Evolutionary conservation across 257 asterid species (phyloP), one percentile per base, ranked within the genome.

Genomic region (Ligustrum vulgare): DNA sequence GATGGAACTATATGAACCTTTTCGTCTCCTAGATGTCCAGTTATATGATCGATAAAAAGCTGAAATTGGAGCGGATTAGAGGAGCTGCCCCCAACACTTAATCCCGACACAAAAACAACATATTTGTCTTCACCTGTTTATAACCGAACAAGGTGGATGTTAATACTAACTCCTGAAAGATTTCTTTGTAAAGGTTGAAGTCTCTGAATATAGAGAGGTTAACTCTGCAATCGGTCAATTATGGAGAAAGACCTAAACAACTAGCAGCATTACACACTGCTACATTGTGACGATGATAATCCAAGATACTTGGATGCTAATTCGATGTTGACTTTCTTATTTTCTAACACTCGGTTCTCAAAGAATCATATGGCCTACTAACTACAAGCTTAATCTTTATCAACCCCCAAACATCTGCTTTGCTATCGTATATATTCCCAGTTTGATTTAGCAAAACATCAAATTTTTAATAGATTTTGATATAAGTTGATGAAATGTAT

Each of bases 11-110:
- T 76, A 71, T 64, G 47, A 82, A 94, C 99, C 91, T 91, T 87
- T 79, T 85, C 93, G 72, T 95, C 99, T 80, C 99, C 99, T 32
- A 95, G 87, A 90, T 95, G 98, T 67, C 99, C 99, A 78, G 99
- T 93, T 78, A 95, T 86, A 79, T 95, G 98, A 86, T 95, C 99
- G 37, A 95, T 89, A 70, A 95, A 82, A 78, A 95, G 99, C 89
- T 95, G 98, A 78, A 89, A 90, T 68, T 84, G 90, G 72, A 95
- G 94, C 78, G 99, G 99, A 89, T 89, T 91, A 74, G 92, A 86
- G 15, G 86, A 73, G 86, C 89, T 85, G 84, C 90, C 83, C 80
- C 98, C 98, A 72, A 91, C 86, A 77, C 91, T 86, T 87, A 93
- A 80, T 72, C 98, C 98, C 83, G 99, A 95, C 71, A 91, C 81